Evolutionary conservation across 257 asterid species (phyloP).

Genomic region (Solanum neorickii): DNA sequence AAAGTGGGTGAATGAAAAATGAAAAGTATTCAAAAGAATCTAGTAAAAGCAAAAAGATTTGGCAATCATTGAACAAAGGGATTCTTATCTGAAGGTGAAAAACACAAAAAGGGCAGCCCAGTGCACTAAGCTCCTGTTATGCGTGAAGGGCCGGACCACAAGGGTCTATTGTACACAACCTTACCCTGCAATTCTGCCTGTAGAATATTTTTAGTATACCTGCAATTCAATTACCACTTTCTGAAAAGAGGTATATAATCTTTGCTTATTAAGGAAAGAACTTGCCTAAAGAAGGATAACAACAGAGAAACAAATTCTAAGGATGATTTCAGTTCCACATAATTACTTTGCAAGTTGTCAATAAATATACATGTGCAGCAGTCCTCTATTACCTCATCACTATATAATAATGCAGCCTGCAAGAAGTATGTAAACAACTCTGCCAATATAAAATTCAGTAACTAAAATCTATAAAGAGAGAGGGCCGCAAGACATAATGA

Average conservation of each 20-base stretch:
- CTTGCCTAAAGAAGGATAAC: neutral
- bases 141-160: neutral
- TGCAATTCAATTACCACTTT: neutral
- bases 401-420: neutral
- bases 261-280: neutral
- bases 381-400: neutral
- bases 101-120: neutral
- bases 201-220: neutral
- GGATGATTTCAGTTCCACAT: neutral
- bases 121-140: neutral
- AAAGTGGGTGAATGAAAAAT: constrained; percentile 12
- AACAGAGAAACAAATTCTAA: neutral
- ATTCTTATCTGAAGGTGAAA: neutral
- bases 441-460: neutral
- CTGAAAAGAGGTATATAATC: neutral
- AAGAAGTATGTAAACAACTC: neutral
- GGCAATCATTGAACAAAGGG: neutral
- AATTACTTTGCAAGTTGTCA: neutral
- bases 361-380: neutral
- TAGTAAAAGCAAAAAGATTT: neutral
- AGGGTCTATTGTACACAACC: neutral
- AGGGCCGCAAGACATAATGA: neutral
- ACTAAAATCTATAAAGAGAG: neutral
- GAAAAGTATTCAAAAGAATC: constrained; percentile 12
- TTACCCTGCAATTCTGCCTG: neutral